Evolutionary conservation across 805 yeast species (phyloP).

Genomic region (Monosporozyma aerobia): DNA sequence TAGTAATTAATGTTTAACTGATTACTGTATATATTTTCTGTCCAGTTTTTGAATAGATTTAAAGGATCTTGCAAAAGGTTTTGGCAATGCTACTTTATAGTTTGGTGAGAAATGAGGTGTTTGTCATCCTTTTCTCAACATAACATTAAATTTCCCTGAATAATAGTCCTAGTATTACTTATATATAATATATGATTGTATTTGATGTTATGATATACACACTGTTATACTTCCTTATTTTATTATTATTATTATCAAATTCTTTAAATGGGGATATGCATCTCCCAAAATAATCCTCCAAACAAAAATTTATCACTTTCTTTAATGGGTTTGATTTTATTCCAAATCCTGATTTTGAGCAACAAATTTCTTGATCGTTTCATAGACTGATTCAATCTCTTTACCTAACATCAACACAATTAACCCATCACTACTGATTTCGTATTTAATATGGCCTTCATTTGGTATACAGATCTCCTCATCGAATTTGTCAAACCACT

Average conservation of each 20-base stretch:
- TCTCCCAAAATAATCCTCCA: neutral
- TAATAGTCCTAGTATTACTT: neutral
- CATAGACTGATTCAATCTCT: slow-evolving; percentile 20
- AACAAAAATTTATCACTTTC: neutral
- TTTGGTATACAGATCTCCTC: slow-evolving; percentile 31
- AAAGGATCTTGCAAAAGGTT: too few species aligned
- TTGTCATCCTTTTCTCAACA: too few species aligned
- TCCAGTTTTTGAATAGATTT: too few species aligned
- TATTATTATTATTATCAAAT: neutral
- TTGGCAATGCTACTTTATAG: too few species aligned
- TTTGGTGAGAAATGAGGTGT: too few species aligned
- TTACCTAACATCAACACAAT: slow-evolving; percentile 27
- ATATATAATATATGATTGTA: neutral
- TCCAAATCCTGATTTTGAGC: slow-evolving; percentile 7
- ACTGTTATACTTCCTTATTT: neutral
- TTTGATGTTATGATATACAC: neutral
- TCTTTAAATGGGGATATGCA: neutral
- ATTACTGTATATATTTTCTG: too few species aligned
- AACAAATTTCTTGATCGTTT: slow-evolving; percentile 23
- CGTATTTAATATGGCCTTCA: slow-evolving; percentile 32
- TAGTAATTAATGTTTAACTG: too few species aligned
- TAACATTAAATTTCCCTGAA: neutral
- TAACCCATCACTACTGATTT: slow-evolving; percentile 31
- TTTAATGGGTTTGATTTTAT: neutral
- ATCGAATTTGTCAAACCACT: slow-evolving; percentile 32